Conservation (phyloP, 2,329 filamentous ascomycete species). For the Neurospora crassa region DNA sequence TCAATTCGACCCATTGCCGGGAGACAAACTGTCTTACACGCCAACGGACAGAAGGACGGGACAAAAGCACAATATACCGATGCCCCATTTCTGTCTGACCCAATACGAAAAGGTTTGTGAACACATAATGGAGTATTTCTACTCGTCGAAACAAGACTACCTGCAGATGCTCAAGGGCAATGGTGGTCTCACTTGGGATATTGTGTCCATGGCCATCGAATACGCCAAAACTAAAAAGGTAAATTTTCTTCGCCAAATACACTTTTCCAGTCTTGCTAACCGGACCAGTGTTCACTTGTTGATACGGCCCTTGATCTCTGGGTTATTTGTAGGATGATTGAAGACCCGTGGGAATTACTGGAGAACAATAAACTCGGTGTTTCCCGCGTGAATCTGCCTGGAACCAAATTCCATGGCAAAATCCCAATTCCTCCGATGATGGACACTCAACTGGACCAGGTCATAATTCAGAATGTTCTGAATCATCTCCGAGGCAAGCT, state of each 20-base stretch:
- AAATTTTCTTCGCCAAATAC: not conserved
- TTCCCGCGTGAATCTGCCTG: slow-evolving; percentile 4
- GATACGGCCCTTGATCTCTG: slow-evolving; percentile 13
- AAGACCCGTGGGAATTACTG: slow-evolving; percentile 17
- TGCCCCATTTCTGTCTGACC: slow-evolving; percentile 15
- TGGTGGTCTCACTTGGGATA: slow-evolving; percentile 11
- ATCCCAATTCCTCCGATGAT: slow-evolving; percentile 18
- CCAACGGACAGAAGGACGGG: slow-evolving; percentile 10
- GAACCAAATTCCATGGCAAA: slow-evolving; percentile 10
- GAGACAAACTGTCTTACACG: slow-evolving; percentile 13
- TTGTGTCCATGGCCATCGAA: slow-evolving; percentile 8
- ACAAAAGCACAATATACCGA: slow-evolving; percentile 4
- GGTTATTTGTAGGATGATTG: slow-evolving; percentile 17
- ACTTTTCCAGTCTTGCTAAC: not conserved
- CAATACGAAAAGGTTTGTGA: slow-evolving; percentile 11
- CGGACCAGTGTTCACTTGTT: slow-evolving; percentile 9
- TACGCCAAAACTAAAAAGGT: slow-evolving; percentile 10
- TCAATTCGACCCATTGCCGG: slow-evolving; percentile 13
- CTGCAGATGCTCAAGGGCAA: slow-evolving; percentile 6
- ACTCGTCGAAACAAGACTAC: slow-evolving; percentile 9
- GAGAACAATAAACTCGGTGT: slow-evolving; percentile 14
- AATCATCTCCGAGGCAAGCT: slow-evolving; percentile 9
- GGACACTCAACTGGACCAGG: slow-evolving; percentile 18
- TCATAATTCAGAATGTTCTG: slow-evolving; percentile 13
- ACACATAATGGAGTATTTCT: slow-evolving; percentile 13